Conservation (phyloP, 352 stramenopile species). For the Hyaloperonospora brassicae region DNA sequence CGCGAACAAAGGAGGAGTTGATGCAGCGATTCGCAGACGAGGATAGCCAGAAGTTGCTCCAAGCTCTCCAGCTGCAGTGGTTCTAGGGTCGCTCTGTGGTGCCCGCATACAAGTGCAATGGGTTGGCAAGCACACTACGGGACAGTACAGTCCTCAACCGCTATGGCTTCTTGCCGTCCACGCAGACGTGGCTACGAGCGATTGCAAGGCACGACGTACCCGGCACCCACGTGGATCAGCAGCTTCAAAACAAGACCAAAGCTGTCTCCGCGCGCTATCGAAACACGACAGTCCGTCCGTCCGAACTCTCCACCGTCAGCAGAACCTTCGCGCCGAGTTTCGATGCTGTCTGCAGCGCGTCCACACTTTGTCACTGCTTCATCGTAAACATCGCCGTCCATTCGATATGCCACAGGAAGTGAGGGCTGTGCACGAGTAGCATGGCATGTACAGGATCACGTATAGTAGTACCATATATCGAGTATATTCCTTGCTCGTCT, state of each 20-base stretch:
- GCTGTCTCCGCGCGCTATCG: slow-evolving; percentile 35
- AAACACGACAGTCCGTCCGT: slow-evolving; percentile 38
- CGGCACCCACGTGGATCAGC: slow-evolving; percentile 65
- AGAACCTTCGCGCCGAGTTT: slow-evolving; percentile 41
- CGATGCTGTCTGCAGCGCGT: slow-evolving; percentile 43
- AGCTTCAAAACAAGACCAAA: slow-evolving; percentile 40
- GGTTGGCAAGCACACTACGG: slow-evolving; percentile 4
- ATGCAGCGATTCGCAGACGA: slow-evolving; percentile 19
- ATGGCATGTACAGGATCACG: too few species aligned
- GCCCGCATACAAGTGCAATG: too few species aligned
- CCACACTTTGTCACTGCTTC: background rate
- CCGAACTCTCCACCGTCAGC: slow-evolving; percentile 52
- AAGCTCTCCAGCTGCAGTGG: slow-evolving; percentile 33
- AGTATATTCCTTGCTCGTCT: too few species aligned
- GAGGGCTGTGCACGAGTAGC: too few species aligned
- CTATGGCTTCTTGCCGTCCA: slow-evolving; percentile 41
- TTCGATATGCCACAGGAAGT: too few species aligned
- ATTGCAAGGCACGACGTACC: slow-evolving; percentile 57
- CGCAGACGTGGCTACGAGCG: slow-evolving; percentile 60
- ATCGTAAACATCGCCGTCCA: too few species aligned
- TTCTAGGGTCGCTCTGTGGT: slow-evolving; percentile 26
- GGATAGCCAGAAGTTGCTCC: slow-evolving; percentile 15
- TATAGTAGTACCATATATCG: too few species aligned
- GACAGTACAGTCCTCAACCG: slow-evolving; percentile 52
- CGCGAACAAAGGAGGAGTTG: slow-evolving; percentile 24